Conservation (phyloP, 176 grass and related monocot species). For the Phyllostachys edulis region DNA sequence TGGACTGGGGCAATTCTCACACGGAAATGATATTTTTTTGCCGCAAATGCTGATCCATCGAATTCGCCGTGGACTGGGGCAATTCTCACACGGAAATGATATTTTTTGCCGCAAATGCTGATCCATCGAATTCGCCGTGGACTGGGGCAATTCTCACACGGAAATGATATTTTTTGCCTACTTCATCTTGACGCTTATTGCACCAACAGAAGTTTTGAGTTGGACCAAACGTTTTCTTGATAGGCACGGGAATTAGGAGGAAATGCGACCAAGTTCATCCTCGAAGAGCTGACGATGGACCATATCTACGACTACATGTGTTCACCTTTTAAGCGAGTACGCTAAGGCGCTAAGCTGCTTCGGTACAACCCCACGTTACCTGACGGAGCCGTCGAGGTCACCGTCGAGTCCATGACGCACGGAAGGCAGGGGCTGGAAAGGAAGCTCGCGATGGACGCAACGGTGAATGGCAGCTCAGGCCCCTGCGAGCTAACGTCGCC, state of each 20-base stretch:
- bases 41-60: conserved; percentile 62
- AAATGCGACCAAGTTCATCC: conserved; percentile 47
- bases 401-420: conserved; percentile 37
- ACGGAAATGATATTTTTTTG: conserved; percentile 41
- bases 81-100: conserved; percentile 60
- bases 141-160: conserved; percentile 76
- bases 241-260: conserved; percentile 41
- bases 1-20: conserved; percentile 78
- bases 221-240: not conserved
- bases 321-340: conserved; percentile 52
- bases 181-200: not conserved
- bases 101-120: conserved; percentile 53
- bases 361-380: conserved; percentile 42
- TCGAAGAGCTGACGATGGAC: conserved; percentile 51
- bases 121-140: conserved; percentile 60
- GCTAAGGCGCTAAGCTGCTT: conserved; percentile 20
- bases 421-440: conserved; percentile 19
- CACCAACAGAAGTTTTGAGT: not conserved
- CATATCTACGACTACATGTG: conserved; percentile 61
- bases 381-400: conserved; percentile 39
- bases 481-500: conserved; percentile 41
- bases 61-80: conserved; percentile 72
- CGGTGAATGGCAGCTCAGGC: not conserved
- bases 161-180: conserved; percentile 20
- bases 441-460: conserved; percentile 49